A percentile compares a stretch with the other conserved stretches of the same genome.
Evolutionary conservation across 805 yeast species (phyloP).

Genomic region (Zygosaccharomyces rouxii): DNA sequence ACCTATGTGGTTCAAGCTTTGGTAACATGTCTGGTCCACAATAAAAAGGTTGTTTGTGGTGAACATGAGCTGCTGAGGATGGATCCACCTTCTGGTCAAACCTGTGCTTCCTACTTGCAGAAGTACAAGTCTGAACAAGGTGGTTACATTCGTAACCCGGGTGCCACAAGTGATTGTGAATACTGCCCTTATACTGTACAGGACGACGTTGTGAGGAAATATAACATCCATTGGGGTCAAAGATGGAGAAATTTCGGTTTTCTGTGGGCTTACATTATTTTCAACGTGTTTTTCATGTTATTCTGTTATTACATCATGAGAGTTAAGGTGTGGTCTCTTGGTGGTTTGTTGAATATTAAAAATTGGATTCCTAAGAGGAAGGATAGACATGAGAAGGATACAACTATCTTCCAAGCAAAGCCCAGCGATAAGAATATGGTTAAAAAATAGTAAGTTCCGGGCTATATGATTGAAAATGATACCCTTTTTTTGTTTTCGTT

Average conservation of each 20-base stretch:
- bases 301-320: constrained; percentile 36
- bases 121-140: constrained; percentile 34
- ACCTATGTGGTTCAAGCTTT: constrained; percentile 46
- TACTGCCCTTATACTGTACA: constrained; percentile 58
- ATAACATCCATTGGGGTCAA: constrained; percentile 38
- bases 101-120: constrained; percentile 45
- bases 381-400: constrained; percentile 46
- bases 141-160: constrained; percentile 45
- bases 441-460: constrained; percentile 13
- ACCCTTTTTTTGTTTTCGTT: too few species aligned
- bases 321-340: constrained; percentile 37
- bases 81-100: constrained; percentile 44
- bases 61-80: constrained; percentile 37
- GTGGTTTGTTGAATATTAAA: constrained; percentile 36
- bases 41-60: constrained; percentile 37
- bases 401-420: constrained; percentile 39
- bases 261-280: constrained; percentile 41
- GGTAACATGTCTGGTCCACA: constrained; percentile 39
- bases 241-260: constrained; percentile 69
- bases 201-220: constrained; percentile 51
- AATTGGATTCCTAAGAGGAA: constrained; percentile 41
- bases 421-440: constrained; percentile 39
- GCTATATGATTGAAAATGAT: too few species aligned
- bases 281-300: constrained; percentile 41
- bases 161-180: constrained; percentile 48